Conservation (phyloP, 352 stramenopile genomes). For the Phytophthora tentaculata region DNA sequence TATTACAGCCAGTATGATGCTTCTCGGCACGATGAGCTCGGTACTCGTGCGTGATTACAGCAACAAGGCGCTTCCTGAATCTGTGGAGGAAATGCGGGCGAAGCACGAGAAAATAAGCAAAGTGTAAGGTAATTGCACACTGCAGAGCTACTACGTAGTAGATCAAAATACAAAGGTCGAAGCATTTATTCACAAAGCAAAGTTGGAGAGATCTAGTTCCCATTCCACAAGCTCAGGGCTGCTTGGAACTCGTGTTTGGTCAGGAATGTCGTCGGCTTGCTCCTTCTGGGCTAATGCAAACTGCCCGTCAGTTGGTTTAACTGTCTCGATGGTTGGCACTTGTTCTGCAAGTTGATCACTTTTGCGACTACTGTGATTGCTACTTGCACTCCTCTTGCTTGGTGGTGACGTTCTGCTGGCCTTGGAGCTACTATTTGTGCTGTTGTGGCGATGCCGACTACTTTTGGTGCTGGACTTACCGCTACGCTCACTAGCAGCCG, state of each 20-base stretch:
- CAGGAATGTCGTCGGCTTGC: background rate
- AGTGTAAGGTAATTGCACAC: constrained; percentile 6
- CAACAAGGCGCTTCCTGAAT: constrained; percentile 59
- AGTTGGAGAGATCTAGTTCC: constrained; percentile 79
- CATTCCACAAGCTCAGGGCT: constrained; percentile 39
- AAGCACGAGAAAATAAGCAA: constrained; percentile 11
- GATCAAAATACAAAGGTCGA: background rate
- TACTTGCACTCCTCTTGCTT: constrained; percentile 4
- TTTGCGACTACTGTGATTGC: background rate
- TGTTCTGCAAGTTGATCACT: background rate
- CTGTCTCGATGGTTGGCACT: constrained; percentile 3
- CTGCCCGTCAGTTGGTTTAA: background rate
- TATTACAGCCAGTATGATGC: constrained; percentile 83
- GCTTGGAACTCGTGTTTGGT: constrained; percentile 2
- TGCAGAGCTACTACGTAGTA: constrained; percentile 1
- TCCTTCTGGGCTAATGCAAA: background rate
- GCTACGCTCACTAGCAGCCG: constrained; percentile 16
- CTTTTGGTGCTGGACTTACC: constrained; percentile 11
- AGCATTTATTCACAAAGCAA: constrained; percentile 20
- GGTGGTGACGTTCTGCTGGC: background rate
- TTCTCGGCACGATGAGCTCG: constrained; percentile 73
- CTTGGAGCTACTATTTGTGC: constrained; percentile 3
- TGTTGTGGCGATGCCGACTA: constrained; percentile 6
- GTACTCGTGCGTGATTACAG: constrained; percentile 64
- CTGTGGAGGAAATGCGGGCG: constrained; percentile 64